Evolutionary conservation across 2,329 filamentous ascomycete species (phyloP).

Genomic region (Penicillium sp.): DNA sequence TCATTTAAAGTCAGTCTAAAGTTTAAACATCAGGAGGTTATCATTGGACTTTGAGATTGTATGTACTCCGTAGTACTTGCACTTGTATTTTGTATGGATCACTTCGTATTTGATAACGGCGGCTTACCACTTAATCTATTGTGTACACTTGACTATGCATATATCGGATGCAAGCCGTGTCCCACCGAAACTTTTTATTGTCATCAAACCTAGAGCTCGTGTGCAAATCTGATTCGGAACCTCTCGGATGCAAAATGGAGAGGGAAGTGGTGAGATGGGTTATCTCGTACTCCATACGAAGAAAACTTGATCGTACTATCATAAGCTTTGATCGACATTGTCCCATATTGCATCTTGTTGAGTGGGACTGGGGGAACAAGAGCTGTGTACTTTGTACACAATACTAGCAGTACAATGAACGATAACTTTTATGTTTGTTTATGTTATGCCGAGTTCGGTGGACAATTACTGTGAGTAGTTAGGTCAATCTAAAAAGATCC

Average conservation of each 20-base stretch:
- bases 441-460: no score
- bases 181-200: conserved; percentile 1
- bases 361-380: not conserved
- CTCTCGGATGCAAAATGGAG: not conserved
- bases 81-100: not conserved
- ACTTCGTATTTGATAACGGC: not conserved
- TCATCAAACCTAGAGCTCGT: not conserved
- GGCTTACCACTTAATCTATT: not conserved
- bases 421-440: no score
- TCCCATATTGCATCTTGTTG: not conserved
- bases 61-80: no score
- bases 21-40: not conserved
- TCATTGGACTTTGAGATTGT: not conserved
- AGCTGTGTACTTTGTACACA: not conserved
- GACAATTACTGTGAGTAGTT: no score
- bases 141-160: not conserved
- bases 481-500: no score
- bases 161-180: not conserved
- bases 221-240: not conserved
- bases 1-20: no score
- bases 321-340: not conserved
- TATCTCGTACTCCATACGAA: not conserved
- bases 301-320: conserved; percentile 2
- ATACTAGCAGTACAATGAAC: not conserved
- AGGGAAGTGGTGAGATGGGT: not conserved